Conservation (phyloP, 2,329 filamentous ascomycete genomes). For the Aspergillus oerlinghausenensis region DNA sequence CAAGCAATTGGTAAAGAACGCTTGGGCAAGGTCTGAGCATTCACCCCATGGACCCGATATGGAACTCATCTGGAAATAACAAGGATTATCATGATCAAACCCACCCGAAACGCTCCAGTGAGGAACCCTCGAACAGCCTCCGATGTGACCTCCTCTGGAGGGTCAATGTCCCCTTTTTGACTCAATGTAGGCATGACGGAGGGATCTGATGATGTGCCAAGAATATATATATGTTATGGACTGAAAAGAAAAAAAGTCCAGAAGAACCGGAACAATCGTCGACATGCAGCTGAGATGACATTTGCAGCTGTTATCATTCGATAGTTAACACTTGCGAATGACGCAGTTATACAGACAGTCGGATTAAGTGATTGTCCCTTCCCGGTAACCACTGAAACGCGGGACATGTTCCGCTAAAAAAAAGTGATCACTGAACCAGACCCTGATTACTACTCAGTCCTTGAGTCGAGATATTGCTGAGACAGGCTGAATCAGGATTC, state of each 20-base stretch:
- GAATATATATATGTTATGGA: background rate
- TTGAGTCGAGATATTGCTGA: background rate
- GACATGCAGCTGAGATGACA: background rate
- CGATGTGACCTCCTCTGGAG: constrained; percentile 39
- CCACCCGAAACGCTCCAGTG: constrained; percentile 40
- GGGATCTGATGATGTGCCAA: constrained; percentile 10
- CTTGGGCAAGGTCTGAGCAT: no score
- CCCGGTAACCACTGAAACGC: background rate
- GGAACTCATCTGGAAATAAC: background rate
- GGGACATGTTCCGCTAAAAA: background rate
- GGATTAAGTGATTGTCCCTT: background rate
- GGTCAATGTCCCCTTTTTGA: constrained; percentile 37
- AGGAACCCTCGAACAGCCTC: constrained; percentile 41
- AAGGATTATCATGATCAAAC: constrained; percentile 12
- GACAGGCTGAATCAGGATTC: background rate
- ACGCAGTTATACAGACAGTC: background rate
- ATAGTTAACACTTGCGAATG: background rate
- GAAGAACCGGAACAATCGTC: background rate
- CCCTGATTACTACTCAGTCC: background rate
- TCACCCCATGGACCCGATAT: background rate
- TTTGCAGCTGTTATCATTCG: background rate
- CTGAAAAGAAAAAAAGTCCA: background rate
- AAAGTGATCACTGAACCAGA: background rate
- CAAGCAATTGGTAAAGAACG: no score
- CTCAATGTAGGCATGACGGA: constrained; percentile 23